A percentile compares a stretch with the other conserved stretches of the same genome.
phyloP scores from a whole-genome alignment of 768 basidiomycete genomes.

The Candolleomyces aberdarensis region DNA sequence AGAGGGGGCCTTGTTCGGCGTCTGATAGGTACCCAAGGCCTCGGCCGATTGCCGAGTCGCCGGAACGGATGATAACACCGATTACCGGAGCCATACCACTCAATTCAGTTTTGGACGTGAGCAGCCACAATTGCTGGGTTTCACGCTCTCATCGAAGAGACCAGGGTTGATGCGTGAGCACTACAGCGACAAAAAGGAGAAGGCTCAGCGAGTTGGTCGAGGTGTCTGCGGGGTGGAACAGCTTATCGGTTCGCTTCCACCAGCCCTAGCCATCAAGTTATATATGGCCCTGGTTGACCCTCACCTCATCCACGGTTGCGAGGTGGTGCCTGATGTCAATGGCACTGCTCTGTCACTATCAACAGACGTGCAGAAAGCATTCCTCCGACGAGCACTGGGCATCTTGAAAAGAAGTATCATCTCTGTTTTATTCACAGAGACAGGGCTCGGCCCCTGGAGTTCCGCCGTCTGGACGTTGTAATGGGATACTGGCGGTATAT shows the following conservation, averaged over 20 bases:
- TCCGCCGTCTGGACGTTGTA: too few relatives aligned
- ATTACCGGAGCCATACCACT: too few relatives aligned
- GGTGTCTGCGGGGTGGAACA: neutral
- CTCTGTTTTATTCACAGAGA: neutral
- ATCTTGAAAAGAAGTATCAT: neutral
- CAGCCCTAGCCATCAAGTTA: neutral
- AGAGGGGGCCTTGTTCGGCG: too few relatives aligned
- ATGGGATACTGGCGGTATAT: too few relatives aligned
- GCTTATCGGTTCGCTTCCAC: neutral
- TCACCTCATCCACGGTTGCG: neutral
- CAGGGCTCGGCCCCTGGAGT: neutral
- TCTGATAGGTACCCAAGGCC: too few relatives aligned
- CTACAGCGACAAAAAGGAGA: neutral
- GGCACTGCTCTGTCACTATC: neutral
- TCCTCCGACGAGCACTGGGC: neutral
- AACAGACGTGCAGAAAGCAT: neutral
- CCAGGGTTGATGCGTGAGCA: neutral
- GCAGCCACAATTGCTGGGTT: too few relatives aligned
- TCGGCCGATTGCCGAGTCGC: too few relatives aligned
- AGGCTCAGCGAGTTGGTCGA: neutral
- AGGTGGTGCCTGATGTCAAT: neutral
- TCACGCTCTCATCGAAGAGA: too few relatives aligned
- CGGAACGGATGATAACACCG: too few relatives aligned
- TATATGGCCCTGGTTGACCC: constrained; percentile 4
- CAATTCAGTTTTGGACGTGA: too few relatives aligned